phyloP scores from a whole-genome alignment of 2,329 filamentous ascomycete species.

The Acephala macrosclerotiorum region DNA sequence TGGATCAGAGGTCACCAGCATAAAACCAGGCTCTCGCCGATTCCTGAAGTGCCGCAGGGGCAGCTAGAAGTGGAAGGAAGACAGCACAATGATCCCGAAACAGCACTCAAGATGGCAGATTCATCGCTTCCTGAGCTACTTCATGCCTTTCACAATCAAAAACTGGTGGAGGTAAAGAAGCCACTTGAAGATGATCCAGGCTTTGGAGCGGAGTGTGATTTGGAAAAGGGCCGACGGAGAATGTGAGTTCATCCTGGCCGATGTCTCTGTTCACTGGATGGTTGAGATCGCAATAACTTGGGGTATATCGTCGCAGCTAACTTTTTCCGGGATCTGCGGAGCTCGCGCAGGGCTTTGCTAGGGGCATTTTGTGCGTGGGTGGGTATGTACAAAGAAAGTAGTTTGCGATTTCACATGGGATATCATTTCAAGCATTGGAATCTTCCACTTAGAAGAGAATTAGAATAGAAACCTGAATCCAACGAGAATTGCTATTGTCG shows the following conservation, averaged over 20 bases:
- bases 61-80: not conserved
- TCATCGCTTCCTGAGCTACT: not conserved
- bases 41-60: conserved; percentile 6
- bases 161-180: conserved; percentile 3
- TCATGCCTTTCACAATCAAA: not conserved
- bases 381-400: too few species aligned
- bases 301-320: conserved; percentile 4
- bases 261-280: conserved; percentile 12
- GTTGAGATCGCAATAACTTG: conserved; percentile 2
- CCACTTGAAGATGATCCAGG: conserved; percentile 6
- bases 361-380: too few species aligned
- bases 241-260: not conserved
- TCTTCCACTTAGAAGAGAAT: too few species aligned
- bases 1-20: not conserved
- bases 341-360: too few species aligned
- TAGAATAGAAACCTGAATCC: too few species aligned
- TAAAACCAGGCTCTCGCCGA: conserved; percentile 4
- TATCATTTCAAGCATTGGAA: too few species aligned
- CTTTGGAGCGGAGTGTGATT: not conserved
- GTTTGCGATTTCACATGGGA: too few species aligned
- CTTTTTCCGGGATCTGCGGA: not conserved
- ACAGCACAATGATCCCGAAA: not conserved
- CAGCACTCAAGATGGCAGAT: not conserved
- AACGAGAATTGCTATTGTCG: too few species aligned
- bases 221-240: not conserved